phyloP scores from a whole-genome alignment of 2,329 filamentous ascomycete species.

The Raffaelea ambrosiae region DNA sequence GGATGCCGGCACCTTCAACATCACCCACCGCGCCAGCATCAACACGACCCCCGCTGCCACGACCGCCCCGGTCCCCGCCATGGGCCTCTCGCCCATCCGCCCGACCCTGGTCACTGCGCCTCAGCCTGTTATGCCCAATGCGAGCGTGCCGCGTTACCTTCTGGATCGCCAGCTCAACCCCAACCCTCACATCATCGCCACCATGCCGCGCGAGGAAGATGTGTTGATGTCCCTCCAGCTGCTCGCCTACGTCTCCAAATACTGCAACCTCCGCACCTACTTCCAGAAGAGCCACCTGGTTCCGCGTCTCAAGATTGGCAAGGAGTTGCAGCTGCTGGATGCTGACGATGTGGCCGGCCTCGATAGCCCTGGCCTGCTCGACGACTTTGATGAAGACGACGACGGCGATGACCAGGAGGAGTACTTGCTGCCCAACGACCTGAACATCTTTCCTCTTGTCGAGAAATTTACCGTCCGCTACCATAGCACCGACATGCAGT shows the following conservation, averaged over 20 bases:
- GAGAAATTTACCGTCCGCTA: conserved; percentile 97
- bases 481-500: conserved; percentile 96
- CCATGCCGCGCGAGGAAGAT: conserved; percentile 95
- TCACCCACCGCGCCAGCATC: conserved; percentile 81
- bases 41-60: conserved; percentile 49
- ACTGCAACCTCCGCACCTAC: conserved; percentile 90
- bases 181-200: conserved; percentile 67
- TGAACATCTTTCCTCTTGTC: conserved; percentile 96
- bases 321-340: conserved; percentile 74
- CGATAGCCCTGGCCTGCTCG: conserved; percentile 23
- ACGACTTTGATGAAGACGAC: conserved; percentile 4
- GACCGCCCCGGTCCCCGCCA: conserved; percentile 43
- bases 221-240: conserved; percentile 97
- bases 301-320: conserved; percentile 80
- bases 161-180: conserved; percentile 64
- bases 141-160: conserved; percentile 70
- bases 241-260: conserved; percentile 95
- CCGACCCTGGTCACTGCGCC: conserved; percentile 62
- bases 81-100: conserved; percentile 67
- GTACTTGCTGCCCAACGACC: conserved; percentile 85
- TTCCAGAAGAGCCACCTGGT: conserved; percentile 94
- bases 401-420: conserved; percentile 46
- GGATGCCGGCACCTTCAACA: conserved; percentile 86
- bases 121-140: conserved; percentile 62
- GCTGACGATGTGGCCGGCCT: conserved; percentile 41